These are phyloP conservation scores for Paramecium biaurelia DNA, from an alignment of 73 alveolate genomes.

Conservation along the genomic window DNA sequence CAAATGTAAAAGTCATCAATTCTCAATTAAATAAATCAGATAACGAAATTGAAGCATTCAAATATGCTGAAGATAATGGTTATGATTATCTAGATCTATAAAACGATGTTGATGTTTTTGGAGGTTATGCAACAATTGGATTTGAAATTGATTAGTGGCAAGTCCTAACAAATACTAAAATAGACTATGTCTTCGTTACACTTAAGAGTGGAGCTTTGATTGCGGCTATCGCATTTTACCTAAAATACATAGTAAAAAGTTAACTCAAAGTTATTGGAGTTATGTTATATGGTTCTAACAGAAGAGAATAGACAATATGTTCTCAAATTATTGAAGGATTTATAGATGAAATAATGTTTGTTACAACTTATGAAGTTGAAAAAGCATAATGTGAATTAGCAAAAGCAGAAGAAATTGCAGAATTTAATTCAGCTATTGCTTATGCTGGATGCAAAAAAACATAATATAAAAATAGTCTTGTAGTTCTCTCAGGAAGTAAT, in stretches of 20 bases:
- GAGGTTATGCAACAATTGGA: conserved; percentile 44
- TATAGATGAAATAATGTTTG: background rate
- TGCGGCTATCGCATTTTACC: background rate
- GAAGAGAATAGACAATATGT: background rate
- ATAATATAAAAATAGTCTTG: background rate
- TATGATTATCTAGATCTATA: background rate
- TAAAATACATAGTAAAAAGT: background rate
- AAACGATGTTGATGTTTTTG: background rate
- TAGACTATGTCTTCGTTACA: background rate
- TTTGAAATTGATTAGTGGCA: conserved; percentile 4
- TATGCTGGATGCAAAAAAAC: conserved; percentile 35
- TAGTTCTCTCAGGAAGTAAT: conserved; percentile 8
- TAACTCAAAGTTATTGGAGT: background rate
- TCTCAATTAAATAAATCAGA: background rate
- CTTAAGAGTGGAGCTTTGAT: background rate
- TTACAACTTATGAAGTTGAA: background rate
- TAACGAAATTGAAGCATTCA: background rate
- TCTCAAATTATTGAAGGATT: background rate
- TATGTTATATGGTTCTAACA: background rate
- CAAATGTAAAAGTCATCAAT: background rate
- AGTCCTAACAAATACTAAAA: background rate
- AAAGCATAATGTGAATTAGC: conserved; percentile 12
- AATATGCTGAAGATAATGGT: conserved; percentile 10
- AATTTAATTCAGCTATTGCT: conserved; percentile 15
- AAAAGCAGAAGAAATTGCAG: background rate